Evolutionary conservation across 2,329 filamentous ascomycete species (phyloP).

Genomic region (Cladosporium austrohemisphaericum): DNA sequence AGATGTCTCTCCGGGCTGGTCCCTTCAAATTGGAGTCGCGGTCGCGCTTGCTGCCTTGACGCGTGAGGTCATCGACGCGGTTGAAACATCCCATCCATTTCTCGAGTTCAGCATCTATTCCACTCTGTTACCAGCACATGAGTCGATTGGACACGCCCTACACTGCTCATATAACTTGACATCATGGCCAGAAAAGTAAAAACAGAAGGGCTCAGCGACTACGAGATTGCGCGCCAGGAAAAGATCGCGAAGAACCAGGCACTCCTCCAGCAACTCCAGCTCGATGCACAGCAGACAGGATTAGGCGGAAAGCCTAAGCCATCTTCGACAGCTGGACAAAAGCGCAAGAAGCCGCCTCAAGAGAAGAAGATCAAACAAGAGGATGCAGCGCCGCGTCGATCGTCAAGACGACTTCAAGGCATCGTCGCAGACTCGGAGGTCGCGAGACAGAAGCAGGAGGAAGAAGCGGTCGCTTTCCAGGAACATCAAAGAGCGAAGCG

Average conservation of each 20-base stretch:
- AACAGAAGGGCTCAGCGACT: constrained; percentile 67
- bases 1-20: no score
- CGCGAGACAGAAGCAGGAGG: constrained; percentile 65
- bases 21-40: no score
- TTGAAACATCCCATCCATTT: no score
- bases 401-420: constrained; percentile 59
- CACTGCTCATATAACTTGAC: neutral
- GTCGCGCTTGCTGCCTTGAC: no score
- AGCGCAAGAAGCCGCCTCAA: constrained; percentile 37
- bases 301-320: constrained; percentile 54
- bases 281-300: constrained; percentile 65
- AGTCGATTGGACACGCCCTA: neutral
- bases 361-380: constrained; percentile 57
- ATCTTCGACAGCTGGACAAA: constrained; percentile 39
- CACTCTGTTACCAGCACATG: no score
- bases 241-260: constrained; percentile 86
- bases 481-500: constrained; percentile 59
- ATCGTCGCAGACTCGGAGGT: constrained; percentile 64
- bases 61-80: no score
- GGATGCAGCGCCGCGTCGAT: constrained; percentile 51
- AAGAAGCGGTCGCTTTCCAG: constrained; percentile 55
- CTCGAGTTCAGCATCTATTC: no score
- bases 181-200: constrained; percentile 18
- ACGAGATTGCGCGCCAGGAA: constrained; percentile 77
- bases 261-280: constrained; percentile 71